phyloP scores from a whole-genome alignment of 441 rosid genomes.

The Viola pubescens region DNA sequence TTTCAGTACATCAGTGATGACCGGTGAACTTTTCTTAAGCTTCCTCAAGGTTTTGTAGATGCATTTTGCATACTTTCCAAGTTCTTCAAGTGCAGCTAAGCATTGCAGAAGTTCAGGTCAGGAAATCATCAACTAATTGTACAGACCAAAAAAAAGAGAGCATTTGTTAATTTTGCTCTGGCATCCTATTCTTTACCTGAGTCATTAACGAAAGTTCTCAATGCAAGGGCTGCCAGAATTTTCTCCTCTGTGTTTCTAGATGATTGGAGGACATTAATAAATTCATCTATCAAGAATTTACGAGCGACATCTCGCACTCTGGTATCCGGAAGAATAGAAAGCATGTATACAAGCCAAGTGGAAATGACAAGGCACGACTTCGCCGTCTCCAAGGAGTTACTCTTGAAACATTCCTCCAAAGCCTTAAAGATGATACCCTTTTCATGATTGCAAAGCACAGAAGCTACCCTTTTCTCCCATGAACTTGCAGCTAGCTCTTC shows the following conservation, averaged over 20 bases:
- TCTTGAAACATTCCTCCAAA: conserved; percentile 53
- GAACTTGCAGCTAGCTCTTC: conserved; percentile 46
- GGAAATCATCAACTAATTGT: neutral
- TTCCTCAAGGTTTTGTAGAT: conserved; percentile 45
- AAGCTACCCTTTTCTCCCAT: conserved; percentile 59
- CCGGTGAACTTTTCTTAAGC: conserved; percentile 39
- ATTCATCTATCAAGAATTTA: conserved; percentile 44
- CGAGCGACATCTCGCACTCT: conserved; percentile 38
- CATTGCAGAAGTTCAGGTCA: conserved; percentile 8
- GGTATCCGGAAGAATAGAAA: conserved; percentile 50
- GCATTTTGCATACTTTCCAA: conserved; percentile 51
- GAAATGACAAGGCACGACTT: conserved; percentile 49
- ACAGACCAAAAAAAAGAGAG: neutral
- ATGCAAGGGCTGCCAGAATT: conserved; percentile 49
- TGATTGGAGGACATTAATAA: conserved; percentile 53
- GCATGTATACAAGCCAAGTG: conserved; percentile 55
- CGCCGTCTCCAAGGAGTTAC: conserved; percentile 49
- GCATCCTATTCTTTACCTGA: conserved; percentile 25
- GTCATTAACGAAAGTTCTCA: conserved; percentile 47
- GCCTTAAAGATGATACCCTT: conserved; percentile 57
- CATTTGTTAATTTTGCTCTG: neutral
- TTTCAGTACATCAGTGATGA: conserved; percentile 46
- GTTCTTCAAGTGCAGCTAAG: conserved; percentile 43
- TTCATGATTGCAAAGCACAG: conserved; percentile 57
- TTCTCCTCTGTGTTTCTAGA: conserved; percentile 60